Evolutionary conservation across 225 moss, liverwort and hornwort genomes (phyloP).

Genomic region (Lunularia cruciata): DNA sequence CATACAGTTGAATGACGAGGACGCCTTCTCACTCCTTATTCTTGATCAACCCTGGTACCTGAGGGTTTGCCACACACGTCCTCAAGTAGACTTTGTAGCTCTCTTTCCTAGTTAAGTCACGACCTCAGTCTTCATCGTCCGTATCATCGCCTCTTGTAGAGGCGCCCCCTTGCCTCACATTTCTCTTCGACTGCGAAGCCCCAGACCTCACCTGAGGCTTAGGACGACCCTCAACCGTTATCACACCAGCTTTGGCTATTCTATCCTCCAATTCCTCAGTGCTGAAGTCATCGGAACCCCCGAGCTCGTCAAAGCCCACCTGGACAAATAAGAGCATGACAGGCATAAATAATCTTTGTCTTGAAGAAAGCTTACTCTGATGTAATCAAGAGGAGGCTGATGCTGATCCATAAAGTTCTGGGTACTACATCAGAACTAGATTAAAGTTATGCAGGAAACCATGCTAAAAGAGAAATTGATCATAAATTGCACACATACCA

Average conservation of each 20-base stretch:
- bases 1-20: too few species aligned
- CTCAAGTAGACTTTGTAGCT: too few species aligned
- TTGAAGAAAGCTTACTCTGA: background rate
- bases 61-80: too few species aligned
- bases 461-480: background rate
- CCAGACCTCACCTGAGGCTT: slow-evolving; percentile 45
- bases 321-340: slow-evolving; percentile 14
- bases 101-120: background rate
- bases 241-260: slow-evolving; percentile 58
- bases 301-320: slow-evolving; percentile 99
- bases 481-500: slow-evolving; percentile 43
- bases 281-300: slow-evolving; percentile 87
- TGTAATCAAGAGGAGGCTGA: background rate
- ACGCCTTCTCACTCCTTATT: too few species aligned
- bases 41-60: too few species aligned
- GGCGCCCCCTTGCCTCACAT: slow-evolving; percentile 71
- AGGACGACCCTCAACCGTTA: slow-evolving; percentile 55
- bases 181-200: slow-evolving; percentile 57
- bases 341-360: background rate
- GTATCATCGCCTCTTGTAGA: slow-evolving; percentile 43
- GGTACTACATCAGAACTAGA: background rate
- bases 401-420: background rate
- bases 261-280: slow-evolving; percentile 95
- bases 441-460: background rate
- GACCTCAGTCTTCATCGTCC: slow-evolving; percentile 36